A percentile compares a stretch with the other conserved stretches of the same genome.
Evolutionary conservation across 306 rosid species (phyloP).

Genomic region (Quercus suber): DNA sequence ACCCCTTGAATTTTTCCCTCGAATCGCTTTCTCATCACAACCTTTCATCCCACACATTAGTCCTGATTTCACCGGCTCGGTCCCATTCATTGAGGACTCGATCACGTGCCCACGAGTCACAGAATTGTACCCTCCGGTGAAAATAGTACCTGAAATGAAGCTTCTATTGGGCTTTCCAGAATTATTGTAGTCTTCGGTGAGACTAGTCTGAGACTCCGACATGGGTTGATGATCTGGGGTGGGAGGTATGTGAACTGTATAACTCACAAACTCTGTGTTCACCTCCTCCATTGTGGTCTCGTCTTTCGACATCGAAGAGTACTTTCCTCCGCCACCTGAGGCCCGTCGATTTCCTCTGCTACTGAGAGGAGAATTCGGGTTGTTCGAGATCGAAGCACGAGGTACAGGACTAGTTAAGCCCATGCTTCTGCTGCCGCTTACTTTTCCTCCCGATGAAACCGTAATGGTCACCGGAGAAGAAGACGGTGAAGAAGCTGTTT

Average conservation of each 20-base stretch:
- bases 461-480: conserved; percentile 81
- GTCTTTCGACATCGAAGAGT: conserved; percentile 35
- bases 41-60: conserved; percentile 65
- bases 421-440: conserved; percentile 53
- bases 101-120: conserved; percentile 76
- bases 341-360: conserved; percentile 39
- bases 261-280: conserved; percentile 48
- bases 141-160: conserved; percentile 69
- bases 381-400: conserved; percentile 64
- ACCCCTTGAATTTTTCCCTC: conserved; percentile 15
- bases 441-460: conserved; percentile 61
- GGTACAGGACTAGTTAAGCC: conserved; percentile 75
- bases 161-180: conserved; percentile 29
- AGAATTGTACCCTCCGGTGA: conserved; percentile 75
- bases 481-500: conserved; percentile 54
- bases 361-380: conserved; percentile 66
- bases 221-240: conserved; percentile 73
- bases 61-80: conserved; percentile 30
- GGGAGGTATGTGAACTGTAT: conserved; percentile 86
- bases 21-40: conserved; percentile 62
- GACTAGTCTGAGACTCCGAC: conserved; percentile 52
- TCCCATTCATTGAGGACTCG: conserved; percentile 38
- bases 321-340: conserved; percentile 42
- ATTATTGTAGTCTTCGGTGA: conserved; percentile 32
- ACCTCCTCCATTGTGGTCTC: conserved; percentile 33